Evolutionary conservation across 139 green algal species (phyloP).

Genomic region (Coelastrella sp.): DNA sequence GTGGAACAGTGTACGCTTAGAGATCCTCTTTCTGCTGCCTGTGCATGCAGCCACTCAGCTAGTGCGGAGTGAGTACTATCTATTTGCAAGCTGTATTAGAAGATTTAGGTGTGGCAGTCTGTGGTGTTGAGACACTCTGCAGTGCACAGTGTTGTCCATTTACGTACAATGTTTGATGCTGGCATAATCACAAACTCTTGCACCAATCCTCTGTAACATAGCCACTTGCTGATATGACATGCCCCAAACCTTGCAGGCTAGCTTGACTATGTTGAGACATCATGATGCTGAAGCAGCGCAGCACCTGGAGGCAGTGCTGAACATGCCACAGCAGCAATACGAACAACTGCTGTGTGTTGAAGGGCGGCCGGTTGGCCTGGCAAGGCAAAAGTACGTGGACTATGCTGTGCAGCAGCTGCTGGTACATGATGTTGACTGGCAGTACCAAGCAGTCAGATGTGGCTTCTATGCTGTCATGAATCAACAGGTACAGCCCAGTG

Average conservation of each 20-base stretch:
- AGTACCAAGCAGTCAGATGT: conserved; percentile 46
- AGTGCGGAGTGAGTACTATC: no score
- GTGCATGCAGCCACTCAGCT: no score
- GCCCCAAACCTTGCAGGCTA: conserved; percentile 53
- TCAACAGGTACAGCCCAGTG: not conserved
- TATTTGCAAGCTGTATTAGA: no score
- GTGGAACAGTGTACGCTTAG: no score
- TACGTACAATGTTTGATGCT: no score
- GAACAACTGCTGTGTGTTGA: conserved; percentile 62
- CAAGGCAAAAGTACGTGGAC: conserved; percentile 49
- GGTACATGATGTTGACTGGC: conserved; percentile 59
- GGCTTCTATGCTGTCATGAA: conserved; percentile 47
- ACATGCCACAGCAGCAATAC: conserved; percentile 48
- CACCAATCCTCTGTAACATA: no score
- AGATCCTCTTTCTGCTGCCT: no score
- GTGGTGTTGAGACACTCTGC: no score
- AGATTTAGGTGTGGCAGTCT: no score
- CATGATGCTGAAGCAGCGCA: conserved; percentile 66
- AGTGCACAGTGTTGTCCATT: no score
- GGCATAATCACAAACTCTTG: no score
- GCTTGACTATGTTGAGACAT: conserved; percentile 52
- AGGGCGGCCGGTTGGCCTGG: conserved; percentile 41
- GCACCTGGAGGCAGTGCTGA: conserved; percentile 34
- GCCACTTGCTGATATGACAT: no score
- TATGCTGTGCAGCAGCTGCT: conserved; percentile 55